phyloP scores from a whole-genome alignment of 768 basidiomycete species.

The Floccularia luteovirens region DNA sequence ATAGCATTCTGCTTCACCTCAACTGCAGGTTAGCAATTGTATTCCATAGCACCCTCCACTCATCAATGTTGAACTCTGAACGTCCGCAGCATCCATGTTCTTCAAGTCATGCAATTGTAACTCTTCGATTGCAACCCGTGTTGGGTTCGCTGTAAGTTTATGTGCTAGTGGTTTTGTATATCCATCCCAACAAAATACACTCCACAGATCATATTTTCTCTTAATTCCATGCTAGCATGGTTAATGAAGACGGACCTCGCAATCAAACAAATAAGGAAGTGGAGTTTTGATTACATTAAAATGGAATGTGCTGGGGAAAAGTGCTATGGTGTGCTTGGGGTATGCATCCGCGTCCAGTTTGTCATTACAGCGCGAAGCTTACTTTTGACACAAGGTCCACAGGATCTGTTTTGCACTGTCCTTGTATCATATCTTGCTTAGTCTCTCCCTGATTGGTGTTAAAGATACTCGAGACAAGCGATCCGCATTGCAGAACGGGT shows the following conservation, averaged over 20 bases:
- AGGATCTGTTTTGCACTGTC: slow-evolving; percentile 94
- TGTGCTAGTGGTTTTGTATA: background rate
- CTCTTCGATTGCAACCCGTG: slow-evolving; percentile 93
- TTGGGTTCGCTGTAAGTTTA: slow-evolving; percentile 79
- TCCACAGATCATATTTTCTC: slow-evolving; percentile 81
- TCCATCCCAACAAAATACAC: background rate
- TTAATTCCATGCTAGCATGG: slow-evolving; percentile 97
- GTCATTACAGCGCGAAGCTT: no score
- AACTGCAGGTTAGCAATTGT: slow-evolving; percentile 54
- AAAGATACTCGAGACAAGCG: slow-evolving; percentile 88
- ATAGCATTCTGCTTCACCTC: slow-evolving; percentile 84
- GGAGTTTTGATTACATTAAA: slow-evolving; percentile 96
- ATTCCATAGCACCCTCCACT: background rate
- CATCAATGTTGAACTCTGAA: background rate
- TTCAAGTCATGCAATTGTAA: slow-evolving; percentile 99
- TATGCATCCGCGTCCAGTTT: slow-evolving; percentile 25
- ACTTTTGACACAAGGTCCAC: slow-evolving; percentile 53
- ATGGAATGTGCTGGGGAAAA: slow-evolving; percentile 92
- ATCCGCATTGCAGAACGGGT: slow-evolving; percentile 97
- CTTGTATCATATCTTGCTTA: slow-evolving; percentile 80
- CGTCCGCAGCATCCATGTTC: slow-evolving; percentile 76
- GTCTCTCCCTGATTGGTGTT: slow-evolving; percentile 76
- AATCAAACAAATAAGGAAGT: slow-evolving; percentile 81
- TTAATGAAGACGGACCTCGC: slow-evolving; percentile 89
- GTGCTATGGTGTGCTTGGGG: slow-evolving; percentile 95